A percentile compares a stretch with the other conserved stretches of the same genome.
Conservation (phyloP, 768 basidiomycete genomes). For the Lepiota venenata region DNA sequence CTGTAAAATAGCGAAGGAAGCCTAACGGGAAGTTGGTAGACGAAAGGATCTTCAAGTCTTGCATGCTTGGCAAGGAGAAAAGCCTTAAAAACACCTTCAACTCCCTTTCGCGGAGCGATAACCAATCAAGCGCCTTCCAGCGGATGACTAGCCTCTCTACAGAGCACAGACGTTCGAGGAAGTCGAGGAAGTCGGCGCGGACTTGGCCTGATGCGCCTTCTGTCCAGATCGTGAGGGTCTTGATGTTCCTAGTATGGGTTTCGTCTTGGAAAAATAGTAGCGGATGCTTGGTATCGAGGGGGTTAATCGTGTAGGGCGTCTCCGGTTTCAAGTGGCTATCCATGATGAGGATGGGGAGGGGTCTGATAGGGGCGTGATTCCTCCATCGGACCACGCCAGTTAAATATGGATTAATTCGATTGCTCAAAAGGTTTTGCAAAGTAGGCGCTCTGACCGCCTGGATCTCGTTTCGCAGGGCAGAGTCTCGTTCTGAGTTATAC, state of each 20-base stretch:
- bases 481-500: too few species aligned
- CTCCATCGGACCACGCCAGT: neutral
- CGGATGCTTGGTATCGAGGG: conserved; percentile 3
- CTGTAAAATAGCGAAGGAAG: conserved; percentile 2
- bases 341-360: conserved; percentile 4
- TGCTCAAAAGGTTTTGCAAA: too few species aligned
- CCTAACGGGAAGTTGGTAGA: conserved; percentile 5
- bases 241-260: neutral
- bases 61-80: conserved; percentile 6
- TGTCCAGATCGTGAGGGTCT: conserved; percentile 5
- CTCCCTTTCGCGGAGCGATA: neutral
- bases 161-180: conserved; percentile 3
- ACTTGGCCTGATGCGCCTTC: neutral
- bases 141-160: conserved; percentile 8
- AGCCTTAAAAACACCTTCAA: conserved; percentile 1
- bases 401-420: too few species aligned
- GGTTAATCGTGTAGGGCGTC: conserved; percentile 4
- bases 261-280: conserved; percentile 8
- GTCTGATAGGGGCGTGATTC: conserved; percentile 4
- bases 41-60: conserved; percentile 1
- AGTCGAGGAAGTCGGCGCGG: neutral
- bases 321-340: conserved; percentile 1
- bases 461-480: too few species aligned
- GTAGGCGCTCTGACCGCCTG: too few species aligned
- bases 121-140: conserved; percentile 9